Base-by-base conservation (phyloP, 1,284 basidiomycete genomes). In the Cutaneotrichosporon spelunceum region DNA sequence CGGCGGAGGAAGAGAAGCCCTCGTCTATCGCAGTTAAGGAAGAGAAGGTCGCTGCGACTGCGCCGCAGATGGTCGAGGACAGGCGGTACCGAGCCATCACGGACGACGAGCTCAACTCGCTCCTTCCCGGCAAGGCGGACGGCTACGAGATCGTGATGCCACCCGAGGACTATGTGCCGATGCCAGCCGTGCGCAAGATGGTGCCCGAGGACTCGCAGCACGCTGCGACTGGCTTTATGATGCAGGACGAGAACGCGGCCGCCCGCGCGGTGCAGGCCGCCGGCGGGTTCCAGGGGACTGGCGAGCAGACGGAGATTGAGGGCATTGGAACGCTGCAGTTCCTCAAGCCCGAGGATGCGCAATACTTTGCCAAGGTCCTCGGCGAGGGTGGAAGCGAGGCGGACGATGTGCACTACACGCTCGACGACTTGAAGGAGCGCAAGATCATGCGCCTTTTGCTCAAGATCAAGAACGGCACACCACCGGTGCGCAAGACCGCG, bases 401-500 rank as follows among this genome's bases (percentile, higher is more conserved):
- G 79, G 92, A 93, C 24, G 90, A 97, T 80, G 69, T 71, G 30
- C 73, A 66, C n/a, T 83, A 98, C 56, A 87, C 91, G 1, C 87
- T 94, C n/a, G 96, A 99, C 57, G 96, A 99, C 81, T 90, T 98
- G 84, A 99, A 99, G 82, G 96, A 99, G 81, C 87, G 94, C 73
- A 98, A 98, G 81, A 99, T 99, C 73, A 98, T 99, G 94, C 88
- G 94, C n/a, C 82, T 99, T n/a, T 82, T 99, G 53, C 85, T 99
- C 72, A 99, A 99, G 82, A 99, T 99, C 81, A 99, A 99, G 84
- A 99, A 99, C 78, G 96, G 96, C 53, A 98, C 95, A 2, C 96
- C 96, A 33, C 94, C 95, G 10, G 94, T 98, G 67, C 88, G 96
- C 65, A 99, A 99, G 81, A 93, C 94, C 1, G 96, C 96, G 11